Conservation (phyloP, 2,329 filamentous ascomycete species). For the Ophiostoma piceae region DNA sequence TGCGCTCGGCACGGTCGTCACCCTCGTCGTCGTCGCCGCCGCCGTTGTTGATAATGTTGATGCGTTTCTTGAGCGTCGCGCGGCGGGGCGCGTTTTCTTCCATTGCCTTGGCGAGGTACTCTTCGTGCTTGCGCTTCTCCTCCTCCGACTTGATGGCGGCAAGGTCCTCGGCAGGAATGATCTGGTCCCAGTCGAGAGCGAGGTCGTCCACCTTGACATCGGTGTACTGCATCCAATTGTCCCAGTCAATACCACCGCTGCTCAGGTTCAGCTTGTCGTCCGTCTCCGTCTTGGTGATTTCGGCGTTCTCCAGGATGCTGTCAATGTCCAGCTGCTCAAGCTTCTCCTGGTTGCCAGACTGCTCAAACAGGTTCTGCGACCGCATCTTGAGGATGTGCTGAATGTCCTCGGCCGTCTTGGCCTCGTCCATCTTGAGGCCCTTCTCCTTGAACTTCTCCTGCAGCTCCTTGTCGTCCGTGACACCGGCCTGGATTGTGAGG, state of each 20-base stretch:
- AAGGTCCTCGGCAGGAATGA: slow-evolving; percentile 90
- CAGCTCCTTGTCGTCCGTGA: slow-evolving; percentile 85
- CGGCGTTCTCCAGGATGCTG: slow-evolving; percentile 91
- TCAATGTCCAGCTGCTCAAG: slow-evolving; percentile 97
- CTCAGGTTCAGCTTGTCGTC: slow-evolving; percentile 87
- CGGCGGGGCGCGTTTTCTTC: slow-evolving; percentile 80
- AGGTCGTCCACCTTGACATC: slow-evolving; percentile 89
- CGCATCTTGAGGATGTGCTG: slow-evolving; percentile 94
- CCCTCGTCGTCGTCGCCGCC: slow-evolving; percentile 37
- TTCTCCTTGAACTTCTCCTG: slow-evolving; percentile 73
- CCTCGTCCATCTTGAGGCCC: slow-evolving; percentile 67
- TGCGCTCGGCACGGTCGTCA: slow-evolving; percentile 58
- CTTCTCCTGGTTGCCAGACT: slow-evolving; percentile 92
- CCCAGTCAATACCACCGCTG: slow-evolving; percentile 76
- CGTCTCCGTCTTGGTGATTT: slow-evolving; percentile 93
- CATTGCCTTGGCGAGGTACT: slow-evolving; percentile 73
- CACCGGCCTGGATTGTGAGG: slow-evolving; percentile 91
- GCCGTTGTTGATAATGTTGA: slow-evolving; percentile 32
- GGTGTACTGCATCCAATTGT: slow-evolving; percentile 96
- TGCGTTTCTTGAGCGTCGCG: slow-evolving; percentile 57
- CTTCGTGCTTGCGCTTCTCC: slow-evolving; percentile 74
- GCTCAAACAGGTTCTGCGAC: slow-evolving; percentile 99
- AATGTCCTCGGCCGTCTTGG: slow-evolving; percentile 88
- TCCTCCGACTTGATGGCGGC: slow-evolving; percentile 87
- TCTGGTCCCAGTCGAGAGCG: slow-evolving; percentile 89